phyloP scores from a whole-genome alignment of 768 basidiomycete species.

The Naganishia randhawae region DNA sequence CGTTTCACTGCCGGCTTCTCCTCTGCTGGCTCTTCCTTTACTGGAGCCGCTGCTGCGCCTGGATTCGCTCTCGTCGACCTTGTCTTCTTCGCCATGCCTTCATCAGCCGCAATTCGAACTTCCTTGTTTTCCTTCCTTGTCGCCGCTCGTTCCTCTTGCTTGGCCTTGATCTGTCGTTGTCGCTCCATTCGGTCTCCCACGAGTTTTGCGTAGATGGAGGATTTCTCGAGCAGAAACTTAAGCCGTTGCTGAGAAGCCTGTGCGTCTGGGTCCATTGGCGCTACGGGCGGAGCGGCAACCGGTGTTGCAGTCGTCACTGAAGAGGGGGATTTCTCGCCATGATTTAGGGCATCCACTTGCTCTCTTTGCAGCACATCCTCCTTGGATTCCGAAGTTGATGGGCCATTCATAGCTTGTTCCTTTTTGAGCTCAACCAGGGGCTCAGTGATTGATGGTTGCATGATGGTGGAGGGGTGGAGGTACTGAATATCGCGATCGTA shows the following conservation, averaged over 20 bases:
- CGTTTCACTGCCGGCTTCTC: conserved; percentile 15
- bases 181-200: conserved; percentile 70
- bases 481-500: background rate
- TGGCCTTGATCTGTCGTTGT: conserved; percentile 40
- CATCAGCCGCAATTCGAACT: conserved; percentile 17
- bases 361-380: background rate
- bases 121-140: conserved; percentile 33
- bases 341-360: background rate
- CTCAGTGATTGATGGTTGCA: background rate
- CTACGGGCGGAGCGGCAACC: background rate
- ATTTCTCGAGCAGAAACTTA: conserved; percentile 68
- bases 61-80: conserved; percentile 22
- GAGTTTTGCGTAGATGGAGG: conserved; percentile 67
- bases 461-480: background rate
- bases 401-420: background rate
- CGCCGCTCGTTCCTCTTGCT: conserved; percentile 27
- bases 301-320: background rate
- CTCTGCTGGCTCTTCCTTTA: background rate
- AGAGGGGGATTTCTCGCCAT: background rate
- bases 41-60: conserved; percentile 23
- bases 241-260: conserved; percentile 50
- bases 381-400: background rate
- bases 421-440: no score
- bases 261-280: conserved; percentile 1
- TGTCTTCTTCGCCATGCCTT: conserved; percentile 12